Conservation (phyloP, 345 rosid genomes). For the Schrenkiella parvula region DNA sequence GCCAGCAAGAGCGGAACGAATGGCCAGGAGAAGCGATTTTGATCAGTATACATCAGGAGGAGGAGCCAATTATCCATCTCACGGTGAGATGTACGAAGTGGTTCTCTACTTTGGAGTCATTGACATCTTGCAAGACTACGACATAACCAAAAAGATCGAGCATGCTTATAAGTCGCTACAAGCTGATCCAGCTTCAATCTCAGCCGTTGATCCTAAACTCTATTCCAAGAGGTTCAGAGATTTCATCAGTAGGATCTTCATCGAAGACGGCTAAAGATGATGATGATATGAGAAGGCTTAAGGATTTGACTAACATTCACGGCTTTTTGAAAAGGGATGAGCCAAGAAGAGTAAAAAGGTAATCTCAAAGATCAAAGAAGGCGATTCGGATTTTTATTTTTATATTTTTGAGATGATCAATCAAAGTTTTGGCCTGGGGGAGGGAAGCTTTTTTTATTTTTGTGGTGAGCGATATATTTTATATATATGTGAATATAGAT, state of each 20-base stretch:
- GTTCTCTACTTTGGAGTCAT: slow-evolving; percentile 95
- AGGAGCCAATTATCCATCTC: slow-evolving; percentile 41
- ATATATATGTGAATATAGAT: slow-evolving; percentile 31
- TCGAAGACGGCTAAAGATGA: slow-evolving; percentile 65
- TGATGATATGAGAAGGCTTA: neutral
- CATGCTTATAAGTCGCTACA: slow-evolving; percentile 94
- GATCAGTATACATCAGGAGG: slow-evolving; percentile 80
- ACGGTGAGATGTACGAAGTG: slow-evolving; percentile 68
- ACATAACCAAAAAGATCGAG: slow-evolving; percentile 82
- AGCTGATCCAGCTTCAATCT: slow-evolving; percentile 81
- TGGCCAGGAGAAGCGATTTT: slow-evolving; percentile 74
- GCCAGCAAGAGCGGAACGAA: slow-evolving; percentile 90
- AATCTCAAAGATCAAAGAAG: neutral
- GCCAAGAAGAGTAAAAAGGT: slow-evolving; percentile 2
- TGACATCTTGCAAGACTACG: slow-evolving; percentile 92
- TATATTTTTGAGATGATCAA: slow-evolving; percentile 11
- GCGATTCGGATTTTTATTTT: slow-evolving; percentile 5
- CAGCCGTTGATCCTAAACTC: slow-evolving; percentile 92
- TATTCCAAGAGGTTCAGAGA: slow-evolving; percentile 93
- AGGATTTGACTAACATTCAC: slow-evolving; percentile 14
- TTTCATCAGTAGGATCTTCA: slow-evolving; percentile 77
- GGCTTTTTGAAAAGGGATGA: neutral
- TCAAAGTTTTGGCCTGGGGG: slow-evolving; percentile 23
- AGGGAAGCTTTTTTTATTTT: neutral
- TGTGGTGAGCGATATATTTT: slow-evolving; percentile 22